Base-by-base conservation (phyloP, 768 basidiomycete species). In the Lactarius pseudohatsudake region DNA sequence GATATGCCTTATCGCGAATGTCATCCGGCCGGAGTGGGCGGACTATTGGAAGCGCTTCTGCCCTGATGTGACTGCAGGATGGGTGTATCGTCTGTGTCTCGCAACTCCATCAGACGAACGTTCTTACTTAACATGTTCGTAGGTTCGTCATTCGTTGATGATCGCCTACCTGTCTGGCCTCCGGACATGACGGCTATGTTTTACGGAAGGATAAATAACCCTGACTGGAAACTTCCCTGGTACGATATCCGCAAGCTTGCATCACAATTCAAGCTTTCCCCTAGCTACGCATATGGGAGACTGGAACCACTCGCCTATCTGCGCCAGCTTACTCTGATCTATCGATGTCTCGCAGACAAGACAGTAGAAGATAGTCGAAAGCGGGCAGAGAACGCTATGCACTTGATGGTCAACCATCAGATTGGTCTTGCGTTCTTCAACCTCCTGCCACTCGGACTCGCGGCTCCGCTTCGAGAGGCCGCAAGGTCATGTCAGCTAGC, bases 11-110 rank as follows among this genome's bases (percentile, higher is more conserved):
- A 75, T 90, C 64, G 86, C 88, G 62, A 73, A 82, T 28, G 78
- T 84, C 16, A 82, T 92, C 18, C 85, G 91, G 22, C 86, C 88
- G 0, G 94, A 94, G 73, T 96, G 94, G 95, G 85, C 85, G 7
- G 94, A 97, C 76, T 95, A 95, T 73, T 96, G 94, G 95, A 89
- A 89, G 72, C 84, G 94, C 15, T 77, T 93, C 50, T 86, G 86
- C 70, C 91, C 93, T 4, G 82, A 84, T 55, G 81, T 82, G 32
- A 78, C 83, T 69, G 76, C 78, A n/a, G 74, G 76, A 34, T 91
- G 91, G 92, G 81, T 59, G 13, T 77, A 11, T 43, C 47, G 32
- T 70, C 53, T 56, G 71, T 72, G 74, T 32, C 61, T 67, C 64
- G 15, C 47, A 61, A 16, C 30, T 18, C 3, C 36, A 34, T 32